phyloP scores from a whole-genome alignment of 2,329 filamentous ascomycete species.

The Fonsecaea pedrosoi region DNA sequence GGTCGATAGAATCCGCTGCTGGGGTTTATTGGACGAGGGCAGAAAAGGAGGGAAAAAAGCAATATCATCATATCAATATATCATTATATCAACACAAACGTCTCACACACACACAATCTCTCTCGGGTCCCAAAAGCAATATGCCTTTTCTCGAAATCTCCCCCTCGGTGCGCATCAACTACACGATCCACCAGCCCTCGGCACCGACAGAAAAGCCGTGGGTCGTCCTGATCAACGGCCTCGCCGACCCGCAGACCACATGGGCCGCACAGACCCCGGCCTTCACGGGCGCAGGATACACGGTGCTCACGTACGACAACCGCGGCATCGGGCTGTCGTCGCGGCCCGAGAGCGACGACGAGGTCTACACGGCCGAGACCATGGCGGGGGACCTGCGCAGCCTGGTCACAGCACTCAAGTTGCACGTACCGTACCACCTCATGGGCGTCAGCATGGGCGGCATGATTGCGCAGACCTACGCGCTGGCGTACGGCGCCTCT shows the following conservation, averaged over 20 bases:
- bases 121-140: background rate
- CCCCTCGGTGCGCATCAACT: slow-evolving; percentile 21
- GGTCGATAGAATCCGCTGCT: background rate
- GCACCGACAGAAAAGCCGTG: slow-evolving; percentile 7
- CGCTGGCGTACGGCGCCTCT: slow-evolving; percentile 11
- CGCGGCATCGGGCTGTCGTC: slow-evolving; percentile 29
- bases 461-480: slow-evolving; percentile 31
- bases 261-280: slow-evolving; percentile 23
- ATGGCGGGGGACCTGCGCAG: slow-evolving; percentile 27
- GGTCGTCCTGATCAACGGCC: slow-evolving; percentile 32
- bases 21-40: too few species aligned
- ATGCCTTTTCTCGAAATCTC: slow-evolving; percentile 24
- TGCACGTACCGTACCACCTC: slow-evolving; percentile 23
- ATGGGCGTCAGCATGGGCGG: slow-evolving; percentile 30
- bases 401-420: slow-evolving; percentile 10
- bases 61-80: too few species aligned
- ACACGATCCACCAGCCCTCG: slow-evolving; percentile 20
- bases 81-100: too few species aligned
- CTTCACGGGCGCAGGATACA: slow-evolving; percentile 24
- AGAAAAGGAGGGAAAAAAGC: too few species aligned
- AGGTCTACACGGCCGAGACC: slow-evolving; percentile 17
- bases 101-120: too few species aligned
- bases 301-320: slow-evolving; percentile 32
- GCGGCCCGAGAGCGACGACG: slow-evolving; percentile 9
- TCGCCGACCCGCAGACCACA: slow-evolving; percentile 25